These are phyloP conservation scores for Vitis labrusca DNA, from an alignment of 164 flowering plant genomes.

Conservation along the genomic window DNA sequence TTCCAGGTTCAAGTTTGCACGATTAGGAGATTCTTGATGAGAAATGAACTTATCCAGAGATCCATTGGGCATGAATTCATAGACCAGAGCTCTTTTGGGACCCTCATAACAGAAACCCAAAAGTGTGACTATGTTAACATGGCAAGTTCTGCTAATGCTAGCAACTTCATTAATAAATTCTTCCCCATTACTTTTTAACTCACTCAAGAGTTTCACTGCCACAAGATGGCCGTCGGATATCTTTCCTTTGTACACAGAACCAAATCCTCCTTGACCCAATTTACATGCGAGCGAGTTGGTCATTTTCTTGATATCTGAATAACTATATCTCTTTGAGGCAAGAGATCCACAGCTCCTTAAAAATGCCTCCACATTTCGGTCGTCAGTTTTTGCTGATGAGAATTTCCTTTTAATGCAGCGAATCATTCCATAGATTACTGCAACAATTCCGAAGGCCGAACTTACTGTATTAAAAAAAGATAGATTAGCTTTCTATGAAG, in stretches of 20 bases:
- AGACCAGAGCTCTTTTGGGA: slow-evolving; percentile 21
- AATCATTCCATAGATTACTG: not conserved
- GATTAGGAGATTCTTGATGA: not conserved
- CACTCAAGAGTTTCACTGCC: slow-evolving; percentile 22
- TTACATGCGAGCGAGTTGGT: slow-evolving; percentile 16
- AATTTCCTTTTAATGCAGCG: not conserved
- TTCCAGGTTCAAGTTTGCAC: not conserved
- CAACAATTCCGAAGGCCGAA: no score
- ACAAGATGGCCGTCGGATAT: slow-evolving; percentile 18
- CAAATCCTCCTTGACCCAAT: slow-evolving; percentile 21
- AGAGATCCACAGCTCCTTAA: slow-evolving; percentile 7
- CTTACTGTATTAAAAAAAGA: no score
- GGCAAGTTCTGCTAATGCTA: slow-evolving; percentile 26
- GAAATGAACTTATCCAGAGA: slow-evolving; percentile 29
- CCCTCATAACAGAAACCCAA: slow-evolving; percentile 27
- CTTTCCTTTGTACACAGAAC: slow-evolving; percentile 26
- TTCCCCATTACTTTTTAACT: slow-evolving; percentile 17
- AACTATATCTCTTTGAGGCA: slow-evolving; percentile 4
- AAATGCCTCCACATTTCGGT: not conserved
- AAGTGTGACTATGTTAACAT: slow-evolving; percentile 25
- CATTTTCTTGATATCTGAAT: slow-evolving; percentile 18
- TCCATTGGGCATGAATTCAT: slow-evolving; percentile 32
- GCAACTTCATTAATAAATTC: slow-evolving; percentile 33
- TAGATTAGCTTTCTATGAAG: no score
- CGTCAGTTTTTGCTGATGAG: not conserved